phyloP scores from a whole-genome alignment of 1,139 yeast genomes.

The Candida frijolesensis region DNA sequence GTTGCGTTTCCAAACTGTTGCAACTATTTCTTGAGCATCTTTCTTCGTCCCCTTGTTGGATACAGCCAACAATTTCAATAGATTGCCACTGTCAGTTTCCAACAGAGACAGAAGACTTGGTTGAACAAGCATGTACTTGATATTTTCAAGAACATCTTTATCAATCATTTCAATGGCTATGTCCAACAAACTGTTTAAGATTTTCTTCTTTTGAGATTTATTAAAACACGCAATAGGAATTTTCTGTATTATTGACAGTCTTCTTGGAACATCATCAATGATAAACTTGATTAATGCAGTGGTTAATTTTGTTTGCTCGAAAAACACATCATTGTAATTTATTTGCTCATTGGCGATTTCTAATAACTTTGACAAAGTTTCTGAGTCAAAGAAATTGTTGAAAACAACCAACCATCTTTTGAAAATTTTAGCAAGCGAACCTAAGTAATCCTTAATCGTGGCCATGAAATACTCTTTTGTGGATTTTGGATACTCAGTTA shows the following conservation, averaged over 20 bases:
- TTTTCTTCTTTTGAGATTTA: conserved; percentile 38
- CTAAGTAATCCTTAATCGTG: conserved; percentile 17
- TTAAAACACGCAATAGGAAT: conserved; percentile 57
- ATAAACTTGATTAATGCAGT: conserved; percentile 27
- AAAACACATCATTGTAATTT: conserved; percentile 23
- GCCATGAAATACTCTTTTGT: conserved; percentile 28
- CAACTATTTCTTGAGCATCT: conserved; percentile 22
- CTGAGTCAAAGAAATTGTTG: conserved; percentile 32
- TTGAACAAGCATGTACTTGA: conserved; percentile 40
- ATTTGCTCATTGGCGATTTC: conserved; percentile 4
- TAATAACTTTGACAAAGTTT: conserved; percentile 10
- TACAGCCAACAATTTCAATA: conserved; percentile 24
- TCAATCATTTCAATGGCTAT: conserved; percentile 12
- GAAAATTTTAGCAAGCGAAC: conserved; percentile 31
- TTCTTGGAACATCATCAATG: conserved; percentile 8
- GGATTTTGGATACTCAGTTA: conserved; percentile 17
- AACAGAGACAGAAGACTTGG: conserved; percentile 56
- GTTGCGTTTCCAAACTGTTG: conserved; percentile 33
- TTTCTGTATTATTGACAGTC: conserved; percentile 8
- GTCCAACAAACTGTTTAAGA: conserved; percentile 35
- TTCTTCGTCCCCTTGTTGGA: conserved; percentile 18
- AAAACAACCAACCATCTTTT: conserved; percentile 61
- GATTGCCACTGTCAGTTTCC: conserved; percentile 41
- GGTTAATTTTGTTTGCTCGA: conserved; percentile 46
- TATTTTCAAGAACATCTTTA: conserved; percentile 17